Evolutionary conservation across 2,329 filamentous ascomycete genomes (phyloP).

Genomic region (Rosellinia necatrix): DNA sequence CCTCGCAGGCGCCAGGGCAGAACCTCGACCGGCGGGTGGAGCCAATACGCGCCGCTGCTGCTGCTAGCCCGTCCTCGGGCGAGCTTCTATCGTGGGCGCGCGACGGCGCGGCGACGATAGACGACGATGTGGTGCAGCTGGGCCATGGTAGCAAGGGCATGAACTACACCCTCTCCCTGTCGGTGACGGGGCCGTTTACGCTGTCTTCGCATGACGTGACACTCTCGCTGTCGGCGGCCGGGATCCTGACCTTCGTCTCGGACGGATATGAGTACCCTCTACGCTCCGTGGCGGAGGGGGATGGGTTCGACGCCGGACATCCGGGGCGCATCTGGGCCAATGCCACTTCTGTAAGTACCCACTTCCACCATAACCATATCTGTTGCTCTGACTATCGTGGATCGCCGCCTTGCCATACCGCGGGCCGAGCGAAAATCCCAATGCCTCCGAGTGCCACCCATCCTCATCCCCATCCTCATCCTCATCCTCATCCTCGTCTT

Average conservation of each 20-base stretch:
- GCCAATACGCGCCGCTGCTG: background rate
- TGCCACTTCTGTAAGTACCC: constrained; percentile 37
- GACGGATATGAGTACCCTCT: constrained; percentile 55
- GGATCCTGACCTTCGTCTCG: constrained; percentile 47
- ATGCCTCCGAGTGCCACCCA: no score
- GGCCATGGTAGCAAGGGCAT: constrained; percentile 49
- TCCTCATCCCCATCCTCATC: background rate
- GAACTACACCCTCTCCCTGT: constrained; percentile 49
- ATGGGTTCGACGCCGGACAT: constrained; percentile 51
- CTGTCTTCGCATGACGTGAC: constrained; percentile 50
- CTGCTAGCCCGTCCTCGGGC: constrained; percentile 1
- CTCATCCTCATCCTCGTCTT: background rate
- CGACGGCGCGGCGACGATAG: background rate
- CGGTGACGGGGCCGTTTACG: constrained; percentile 47
- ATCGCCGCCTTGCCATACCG: no score
- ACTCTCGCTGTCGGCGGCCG: constrained; percentile 43
- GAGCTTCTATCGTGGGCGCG: constrained; percentile 42
- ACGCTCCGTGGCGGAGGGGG: constrained; percentile 47
- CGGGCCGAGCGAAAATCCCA: no score
- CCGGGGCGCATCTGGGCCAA: constrained; percentile 60
- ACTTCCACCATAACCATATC: background rate
- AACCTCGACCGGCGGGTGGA: constrained; percentile 47
- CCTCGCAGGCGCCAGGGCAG: constrained; percentile 47
- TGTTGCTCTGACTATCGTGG: background rate
- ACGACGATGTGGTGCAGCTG: constrained; percentile 29